A percentile compares a stretch with the other conserved stretches of the same genome.
Evolutionary conservation across 2,329 filamentous ascomycete genomes (phyloP).

Genomic region (Calonectria henricotiae): DNA sequence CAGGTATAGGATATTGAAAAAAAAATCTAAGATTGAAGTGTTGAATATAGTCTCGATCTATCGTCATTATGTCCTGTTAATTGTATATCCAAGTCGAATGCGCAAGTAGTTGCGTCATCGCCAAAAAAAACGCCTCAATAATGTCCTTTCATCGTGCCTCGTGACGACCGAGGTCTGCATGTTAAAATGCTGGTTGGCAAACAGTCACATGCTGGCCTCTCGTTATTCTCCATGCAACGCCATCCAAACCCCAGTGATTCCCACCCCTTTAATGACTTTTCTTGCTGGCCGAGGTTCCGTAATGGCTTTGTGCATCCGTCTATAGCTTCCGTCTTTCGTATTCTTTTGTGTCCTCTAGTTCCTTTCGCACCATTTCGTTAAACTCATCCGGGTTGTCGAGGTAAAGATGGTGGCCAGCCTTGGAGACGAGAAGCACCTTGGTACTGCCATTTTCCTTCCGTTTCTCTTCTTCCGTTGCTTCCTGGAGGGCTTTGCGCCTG

Average conservation of each 20-base stretch:
- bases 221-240: slow-evolving; percentile 43
- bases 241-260: slow-evolving; percentile 36
- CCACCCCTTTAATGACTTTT: slow-evolving; percentile 5
- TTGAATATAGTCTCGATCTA: slow-evolving; percentile 24
- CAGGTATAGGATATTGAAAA: not conserved
- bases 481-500: slow-evolving; percentile 72
- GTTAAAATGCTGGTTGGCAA: slow-evolving; percentile 36
- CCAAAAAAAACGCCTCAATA: slow-evolving; percentile 42
- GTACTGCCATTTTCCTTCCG: slow-evolving; percentile 83
- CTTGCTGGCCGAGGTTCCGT: slow-evolving; percentile 1
- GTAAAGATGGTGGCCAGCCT: slow-evolving; percentile 74
- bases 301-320: not conserved
- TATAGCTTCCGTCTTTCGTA: slow-evolving; percentile 52
- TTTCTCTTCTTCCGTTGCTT: slow-evolving; percentile 79
- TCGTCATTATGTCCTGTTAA: slow-evolving; percentile 7
- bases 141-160: slow-evolving; percentile 40
- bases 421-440: slow-evolving; percentile 83
- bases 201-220: slow-evolving; percentile 34
- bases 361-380: slow-evolving; percentile 68
- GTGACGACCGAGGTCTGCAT: slow-evolving; percentile 39
- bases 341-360: slow-evolving; percentile 68
- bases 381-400: slow-evolving; percentile 74
- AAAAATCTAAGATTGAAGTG: slow-evolving; percentile 16
- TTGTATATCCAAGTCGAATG: slow-evolving; percentile 45
- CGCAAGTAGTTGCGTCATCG: slow-evolving; percentile 6